A percentile compares a stretch with the other conserved stretches of the same genome.
These are phyloP conservation scores for Potentilla sterilis DNA, from an alignment of 306 rosid genomes.

Conservation along the genomic window DNA sequence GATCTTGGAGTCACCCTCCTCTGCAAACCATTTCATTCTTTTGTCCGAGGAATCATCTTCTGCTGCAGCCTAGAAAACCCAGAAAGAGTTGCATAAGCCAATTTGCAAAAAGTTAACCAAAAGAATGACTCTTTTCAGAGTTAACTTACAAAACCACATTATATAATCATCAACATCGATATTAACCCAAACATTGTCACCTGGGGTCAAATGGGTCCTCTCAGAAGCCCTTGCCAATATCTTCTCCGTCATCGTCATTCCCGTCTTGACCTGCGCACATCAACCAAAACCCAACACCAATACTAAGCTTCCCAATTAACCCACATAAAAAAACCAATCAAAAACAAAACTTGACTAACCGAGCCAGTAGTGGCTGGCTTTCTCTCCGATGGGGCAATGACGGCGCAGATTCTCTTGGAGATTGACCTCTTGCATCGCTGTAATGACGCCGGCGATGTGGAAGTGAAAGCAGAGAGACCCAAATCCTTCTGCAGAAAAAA, in stretches of 20 bases:
- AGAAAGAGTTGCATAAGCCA: background rate
- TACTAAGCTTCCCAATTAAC: background rate
- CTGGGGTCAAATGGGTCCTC: slow-evolving; percentile 66
- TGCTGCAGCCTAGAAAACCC: slow-evolving; percentile 44
- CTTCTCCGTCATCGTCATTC: slow-evolving; percentile 95
- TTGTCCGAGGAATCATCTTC: slow-evolving; percentile 50
- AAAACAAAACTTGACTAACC: background rate
- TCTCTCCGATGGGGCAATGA: slow-evolving; percentile 73
- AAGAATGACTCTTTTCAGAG: background rate
- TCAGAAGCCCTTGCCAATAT: slow-evolving; percentile 79
- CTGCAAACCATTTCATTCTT: slow-evolving; percentile 49
- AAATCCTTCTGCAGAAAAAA: slow-evolving; percentile 41
- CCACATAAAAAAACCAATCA: background rate
- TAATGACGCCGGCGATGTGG: slow-evolving; percentile 29
- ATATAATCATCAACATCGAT: slow-evolving; percentile 68
- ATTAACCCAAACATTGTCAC: slow-evolving; percentile 87
- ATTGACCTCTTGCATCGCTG: slow-evolving; percentile 42
- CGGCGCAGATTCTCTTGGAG: slow-evolving; percentile 57
- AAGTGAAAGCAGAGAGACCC: slow-evolving; percentile 44
- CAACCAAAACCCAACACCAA: slow-evolving; percentile 4
- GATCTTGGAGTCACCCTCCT: slow-evolving; percentile 67
- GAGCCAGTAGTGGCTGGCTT: slow-evolving; percentile 72
- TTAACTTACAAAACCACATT: too few relatives aligned
- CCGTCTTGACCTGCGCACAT: slow-evolving; percentile 60
- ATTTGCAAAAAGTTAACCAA: background rate